Conservation (phyloP, 306 rosid species). For the Delonix regia region DNA sequence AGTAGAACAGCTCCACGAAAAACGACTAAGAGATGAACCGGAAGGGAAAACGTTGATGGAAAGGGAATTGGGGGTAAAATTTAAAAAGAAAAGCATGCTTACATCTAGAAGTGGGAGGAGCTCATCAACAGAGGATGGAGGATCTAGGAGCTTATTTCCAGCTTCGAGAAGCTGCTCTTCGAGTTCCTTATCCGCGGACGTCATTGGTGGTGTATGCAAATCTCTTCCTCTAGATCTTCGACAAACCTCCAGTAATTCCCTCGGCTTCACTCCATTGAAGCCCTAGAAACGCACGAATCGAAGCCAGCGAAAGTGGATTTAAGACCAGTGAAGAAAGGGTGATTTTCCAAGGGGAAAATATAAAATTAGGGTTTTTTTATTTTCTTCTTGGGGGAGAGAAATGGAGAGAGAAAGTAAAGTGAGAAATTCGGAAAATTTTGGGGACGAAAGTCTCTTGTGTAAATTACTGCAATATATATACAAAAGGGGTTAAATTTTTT, state of each 20-base stretch:
- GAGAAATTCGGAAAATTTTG: conserved; percentile 34
- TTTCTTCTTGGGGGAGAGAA: background rate
- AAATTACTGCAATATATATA: background rate
- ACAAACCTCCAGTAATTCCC: conserved; percentile 24
- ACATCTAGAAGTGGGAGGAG: conserved; percentile 80
- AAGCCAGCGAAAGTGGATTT: conserved; percentile 21
- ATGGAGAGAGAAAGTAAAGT: background rate
- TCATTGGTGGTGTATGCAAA: conserved; percentile 49
- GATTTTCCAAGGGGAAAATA: conserved; percentile 28
- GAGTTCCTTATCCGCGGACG: conserved; percentile 57
- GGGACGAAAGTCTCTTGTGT: conserved; percentile 11
- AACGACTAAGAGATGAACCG: background rate
- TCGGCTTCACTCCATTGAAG: conserved; percentile 57
- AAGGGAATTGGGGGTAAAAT: background rate
- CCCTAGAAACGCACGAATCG: conserved; percentile 37
- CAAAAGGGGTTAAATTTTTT: background rate
- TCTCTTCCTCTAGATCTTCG: conserved; percentile 54
- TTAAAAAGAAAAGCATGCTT: conserved; percentile 30
- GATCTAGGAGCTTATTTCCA: conserved; percentile 71
- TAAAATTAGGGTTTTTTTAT: conserved; percentile 60
- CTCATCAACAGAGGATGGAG: conserved; percentile 71
- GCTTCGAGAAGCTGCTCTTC: conserved; percentile 69
- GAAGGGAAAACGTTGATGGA: background rate
- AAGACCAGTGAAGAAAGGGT: background rate
- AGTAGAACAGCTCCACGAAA: background rate